These are phyloP conservation scores for Colletotrichum aenigma DNA, from an alignment of 2,329 filamentous ascomycete species.

Conservation along the genomic window DNA sequence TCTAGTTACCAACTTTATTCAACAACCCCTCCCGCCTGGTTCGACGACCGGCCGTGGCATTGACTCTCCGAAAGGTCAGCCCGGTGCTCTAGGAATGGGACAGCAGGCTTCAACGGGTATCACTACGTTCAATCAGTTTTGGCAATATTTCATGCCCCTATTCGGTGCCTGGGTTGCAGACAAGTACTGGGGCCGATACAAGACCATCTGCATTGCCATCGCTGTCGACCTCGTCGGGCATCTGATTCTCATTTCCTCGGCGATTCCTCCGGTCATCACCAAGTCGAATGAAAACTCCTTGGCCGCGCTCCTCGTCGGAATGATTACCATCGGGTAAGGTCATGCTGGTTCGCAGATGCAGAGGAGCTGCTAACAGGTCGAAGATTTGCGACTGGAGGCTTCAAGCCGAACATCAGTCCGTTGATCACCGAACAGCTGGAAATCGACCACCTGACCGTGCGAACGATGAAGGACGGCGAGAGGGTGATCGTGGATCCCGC, in stretches of 20 bases:
- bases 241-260: conserved; percentile 67
- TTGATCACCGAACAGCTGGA: conserved; percentile 70
- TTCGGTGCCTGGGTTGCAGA: conserved; percentile 54
- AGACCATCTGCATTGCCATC: conserved; percentile 69
- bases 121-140: conserved; percentile 59
- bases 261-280: conserved; percentile 66
- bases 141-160: conserved; percentile 65
- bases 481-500: conserved; percentile 69
- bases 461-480: conserved; percentile 58
- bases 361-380: not conserved
- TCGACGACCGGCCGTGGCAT: conserved; percentile 57
- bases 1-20: conserved; percentile 65
- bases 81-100: conserved; percentile 62
- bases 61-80: conserved; percentile 35
- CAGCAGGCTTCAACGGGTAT: conserved; percentile 54
- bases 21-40: conserved; percentile 57
- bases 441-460: conserved; percentile 57
- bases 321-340: conserved; percentile 39
- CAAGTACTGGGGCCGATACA: conserved; percentile 71
- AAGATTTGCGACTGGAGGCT: conserved; percentile 71
- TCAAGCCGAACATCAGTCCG: conserved; percentile 76
- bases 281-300: conserved; percentile 57
- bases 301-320: conserved; percentile 67
- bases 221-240: conserved; percentile 68
- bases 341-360: not conserved